Base-by-base conservation (phyloP, 495 filamentous ascomycete genomes). In the Cercophora samala region DNA sequence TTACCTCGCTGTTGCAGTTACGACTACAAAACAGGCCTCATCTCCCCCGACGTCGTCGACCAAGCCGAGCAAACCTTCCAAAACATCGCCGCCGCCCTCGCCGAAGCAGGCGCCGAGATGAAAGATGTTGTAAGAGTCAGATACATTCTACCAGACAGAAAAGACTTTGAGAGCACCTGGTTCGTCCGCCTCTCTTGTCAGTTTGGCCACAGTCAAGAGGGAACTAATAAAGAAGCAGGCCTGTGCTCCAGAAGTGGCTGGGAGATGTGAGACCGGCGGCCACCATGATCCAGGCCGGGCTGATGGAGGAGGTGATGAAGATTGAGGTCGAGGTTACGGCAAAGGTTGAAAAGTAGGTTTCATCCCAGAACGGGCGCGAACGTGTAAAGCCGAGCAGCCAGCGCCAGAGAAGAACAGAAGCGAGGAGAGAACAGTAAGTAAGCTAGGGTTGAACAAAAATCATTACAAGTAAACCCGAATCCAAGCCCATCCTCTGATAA, bases 321-420 rank as follows among this genome's bases (percentile, higher is more conserved):
- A 75, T 81, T 62, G 79, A 81, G 70, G 68, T 81, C 26, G 77
- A 81, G 72, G 77, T 79, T 55, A 79, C 77, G 53, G 79, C 79
- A 2, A 66, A 64, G 66, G 71, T 66, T n/a, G n/a, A n/a, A n/a
- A n/a, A n/a, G n/a, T n/a, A n/a, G n/a, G n/a, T n/a, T n/a, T n/a
- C n/a, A n/a, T n/a, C n/a, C 29, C 29, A 32, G 29, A 8, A 32
- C 29, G 29, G n/a, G n/a, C n/a, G n/a, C n/a, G n/a, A n/a, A n/a
- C n/a, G n/a, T n/a, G n/a, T n/a, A n/a, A n/a, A n/a, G n/a, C n/a
- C n/a, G n/a, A n/a, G n/a, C n/a, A n/a, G n/a, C n/a, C n/a, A n/a
- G n/a, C n/a, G n/a, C 3, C 29, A 32, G 29, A 32, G 29, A 32
- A 32, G 29, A n/a, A n/a, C n/a, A n/a, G n/a, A n/a, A n/a, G n/a